These are phyloP conservation scores for Neurospora cerealis DNA, from an alignment of 495 filamentous ascomycete species.

Conservation along the genomic window DNA sequence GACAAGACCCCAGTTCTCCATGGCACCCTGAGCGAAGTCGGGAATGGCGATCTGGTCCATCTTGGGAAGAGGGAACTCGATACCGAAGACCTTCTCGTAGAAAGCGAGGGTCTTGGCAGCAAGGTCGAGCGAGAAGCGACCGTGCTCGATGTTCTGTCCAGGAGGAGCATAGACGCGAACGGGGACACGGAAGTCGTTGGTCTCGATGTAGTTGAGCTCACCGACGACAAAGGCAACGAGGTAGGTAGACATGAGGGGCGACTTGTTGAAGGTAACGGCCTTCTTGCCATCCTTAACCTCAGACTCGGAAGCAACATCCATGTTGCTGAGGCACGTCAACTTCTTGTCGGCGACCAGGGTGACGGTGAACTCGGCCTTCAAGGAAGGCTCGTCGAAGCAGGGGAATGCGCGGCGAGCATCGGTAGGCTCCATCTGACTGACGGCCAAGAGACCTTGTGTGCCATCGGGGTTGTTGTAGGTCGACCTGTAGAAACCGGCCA, in stretches of 20 bases:
- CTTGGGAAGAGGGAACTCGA: slow-evolving; percentile 62
- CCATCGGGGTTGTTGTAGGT: slow-evolving; percentile 61
- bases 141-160: slow-evolving; percentile 54
- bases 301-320: slow-evolving; percentile 61
- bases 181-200: slow-evolving; percentile 61
- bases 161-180: slow-evolving; percentile 60
- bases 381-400: slow-evolving; percentile 68
- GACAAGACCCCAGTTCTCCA: slow-evolving; percentile 99
- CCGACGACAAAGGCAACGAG: slow-evolving; percentile 67
- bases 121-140: slow-evolving; percentile 57
- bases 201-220: slow-evolving; percentile 67
- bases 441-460: slow-evolving; percentile 53
- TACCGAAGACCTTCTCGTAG: slow-evolving; percentile 69
- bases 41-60: slow-evolving; percentile 99
- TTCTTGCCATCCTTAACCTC: slow-evolving; percentile 52
- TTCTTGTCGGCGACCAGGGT: slow-evolving; percentile 66
- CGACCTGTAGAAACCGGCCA: slow-evolving; percentile 75
- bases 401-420: slow-evolving; percentile 67
- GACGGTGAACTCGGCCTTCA: slow-evolving; percentile 65
- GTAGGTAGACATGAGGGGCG: slow-evolving; percentile 70
- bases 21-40: slow-evolving; percentile 85
- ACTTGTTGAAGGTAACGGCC: slow-evolving; percentile 64
- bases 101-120: slow-evolving; percentile 59
- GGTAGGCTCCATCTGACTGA: slow-evolving; percentile 76
- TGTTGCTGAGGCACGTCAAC: slow-evolving; percentile 69